Evolutionary conservation across 169 alveolate genomes (phyloP), one percentile per base, ranked within the genome.

Genomic region (Amoebophrya sp.): DNA sequence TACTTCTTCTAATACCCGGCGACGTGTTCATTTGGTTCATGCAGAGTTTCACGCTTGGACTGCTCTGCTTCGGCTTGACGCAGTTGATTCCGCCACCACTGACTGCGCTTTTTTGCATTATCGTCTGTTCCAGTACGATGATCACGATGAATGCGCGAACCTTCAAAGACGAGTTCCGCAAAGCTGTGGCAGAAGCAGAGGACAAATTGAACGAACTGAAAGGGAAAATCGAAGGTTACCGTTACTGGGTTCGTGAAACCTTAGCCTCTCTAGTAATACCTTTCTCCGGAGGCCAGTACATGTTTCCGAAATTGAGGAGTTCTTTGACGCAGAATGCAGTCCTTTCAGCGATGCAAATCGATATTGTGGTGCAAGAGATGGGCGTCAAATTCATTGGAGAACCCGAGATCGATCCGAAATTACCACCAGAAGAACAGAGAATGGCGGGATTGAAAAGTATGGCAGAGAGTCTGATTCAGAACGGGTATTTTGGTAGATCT

Each of bases 11-110:
- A n/a, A n/a, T n/a, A n/a, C n/a, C n/a, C 40, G 90, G 90, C 6
- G 90, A 89, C 90, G 36, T 40, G n/a, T 89, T 89, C 47, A 47
- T 89, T 36, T 89, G 90, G 90, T 33, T 89, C n/a, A 89, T 89
- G 90, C 90, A 89, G 90, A 3, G 54, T 18, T 33, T 89, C 33
- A 89, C 90, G 24, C 40, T 89, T 2, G 33, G 29, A 33, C n/a
- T 89, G 6, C 18, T 89, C 54, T 24, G 29, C 12, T 34, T 89
- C n/a, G 90, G 90, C 6, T 24, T 34, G 53, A 34, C 90, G 36
- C 53, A 89, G 47, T 29, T 89, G 0, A 89, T 89, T 1, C 90
- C 90, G 3, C 40, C 90, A 33, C 90, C 90, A 0, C 18, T 89
- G 36, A 40, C 90, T 3, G 40, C 90, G 40, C 33, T 89, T 14